Percentiles rank a stretch among this genome's conserved stretches.
Conservation (phyloP, 2,329 filamentous ascomycete genomes). For the Nothophaeocryptopus gaeumannii region DNA sequence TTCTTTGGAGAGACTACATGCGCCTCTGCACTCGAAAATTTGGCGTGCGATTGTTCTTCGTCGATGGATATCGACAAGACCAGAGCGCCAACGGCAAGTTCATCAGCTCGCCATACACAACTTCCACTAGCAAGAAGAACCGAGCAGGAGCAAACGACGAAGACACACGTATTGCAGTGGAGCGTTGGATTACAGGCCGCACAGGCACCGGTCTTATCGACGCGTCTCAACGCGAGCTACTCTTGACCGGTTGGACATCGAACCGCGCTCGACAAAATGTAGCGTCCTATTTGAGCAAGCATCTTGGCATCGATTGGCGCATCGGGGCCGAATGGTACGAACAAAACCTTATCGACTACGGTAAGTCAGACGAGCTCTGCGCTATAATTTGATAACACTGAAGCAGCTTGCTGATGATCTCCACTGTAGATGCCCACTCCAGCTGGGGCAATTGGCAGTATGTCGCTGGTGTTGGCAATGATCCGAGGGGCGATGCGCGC, state of each 20-base stretch:
- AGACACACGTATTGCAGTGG: slow-evolving; percentile 39
- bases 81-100: slow-evolving; percentile 34
- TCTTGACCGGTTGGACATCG: slow-evolving; percentile 73
- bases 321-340: slow-evolving; percentile 83
- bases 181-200: slow-evolving; percentile 62
- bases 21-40: slow-evolving; percentile 71
- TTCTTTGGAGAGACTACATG: slow-evolving; percentile 81
- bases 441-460: slow-evolving; percentile 63
- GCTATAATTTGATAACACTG: slow-evolving; percentile 43
- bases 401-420: not conserved
- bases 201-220: slow-evolving; percentile 78
- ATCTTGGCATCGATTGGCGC: slow-evolving; percentile 74
- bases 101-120: slow-evolving; percentile 33
- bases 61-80: slow-evolving; percentile 61
- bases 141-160: slow-evolving; percentile 47
- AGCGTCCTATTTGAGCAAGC: slow-evolving; percentile 69
- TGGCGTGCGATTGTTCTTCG: slow-evolving; percentile 59
- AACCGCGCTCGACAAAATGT: slow-evolving; percentile 76
- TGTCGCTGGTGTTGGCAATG: slow-evolving; percentile 74
- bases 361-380: slow-evolving; percentile 49
- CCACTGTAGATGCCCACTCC: not conserved
- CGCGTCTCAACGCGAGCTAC: slow-evolving; percentile 70
- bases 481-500: slow-evolving; percentile 67
- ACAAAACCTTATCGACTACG: slow-evolving; percentile 70
- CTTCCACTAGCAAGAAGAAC: slow-evolving; percentile 37